Base-by-base conservation (phyloP, 75 land plant species). In the Pinus tabuliformis region DNA sequence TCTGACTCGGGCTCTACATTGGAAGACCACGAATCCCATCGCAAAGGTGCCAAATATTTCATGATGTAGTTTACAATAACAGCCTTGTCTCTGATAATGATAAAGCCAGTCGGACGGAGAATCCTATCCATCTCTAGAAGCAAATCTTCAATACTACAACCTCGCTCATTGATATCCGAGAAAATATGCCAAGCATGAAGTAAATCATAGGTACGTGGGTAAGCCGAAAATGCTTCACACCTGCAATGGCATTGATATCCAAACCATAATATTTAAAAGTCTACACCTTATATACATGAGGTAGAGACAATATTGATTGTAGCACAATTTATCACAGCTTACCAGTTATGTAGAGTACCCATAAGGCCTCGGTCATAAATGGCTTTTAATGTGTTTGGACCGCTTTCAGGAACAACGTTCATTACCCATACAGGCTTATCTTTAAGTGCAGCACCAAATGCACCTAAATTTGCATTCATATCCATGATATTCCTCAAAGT, bases 401-500 rank as follows among this genome's bases (percentile, higher is more conserved):
- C 85, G 64, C 73, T 77, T 11, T 77, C 73, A 58, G 98, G 90
- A 82, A 93, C 91, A 75, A 92, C 95, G 83, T 95, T 95, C 98
- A 95, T 95, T 26, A 92, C 93, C 98, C 98, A 95, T 2, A 92
- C 95, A 80, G 86, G 85, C 73, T 88, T 81, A 70, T 89, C 86
- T 49, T 71, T 88, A 26, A 95, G 81, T 28, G 95, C 90, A 76
- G 95, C 89, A 63, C 95, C 95, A 89, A 95, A 95, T 22, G 95
- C 95, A 68, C 98, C 98, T 52, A 90, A 83, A 49, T 83, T 86
- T 62, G 98, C 92, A 22, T 88, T 88, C 98, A 95, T 95, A 74
- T 95, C 98, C 98, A 95, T 90, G 36, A 95, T 73, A 79, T 95
- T 95, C 79, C 98, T 95, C 65, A 95, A 75, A 74, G 91, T 83